Percentiles rank a stretch among this genome's conserved stretches.
phyloP scores from a whole-genome alignment of 1,139 yeast genomes.

The Suhomyces ambrosiae region DNA sequence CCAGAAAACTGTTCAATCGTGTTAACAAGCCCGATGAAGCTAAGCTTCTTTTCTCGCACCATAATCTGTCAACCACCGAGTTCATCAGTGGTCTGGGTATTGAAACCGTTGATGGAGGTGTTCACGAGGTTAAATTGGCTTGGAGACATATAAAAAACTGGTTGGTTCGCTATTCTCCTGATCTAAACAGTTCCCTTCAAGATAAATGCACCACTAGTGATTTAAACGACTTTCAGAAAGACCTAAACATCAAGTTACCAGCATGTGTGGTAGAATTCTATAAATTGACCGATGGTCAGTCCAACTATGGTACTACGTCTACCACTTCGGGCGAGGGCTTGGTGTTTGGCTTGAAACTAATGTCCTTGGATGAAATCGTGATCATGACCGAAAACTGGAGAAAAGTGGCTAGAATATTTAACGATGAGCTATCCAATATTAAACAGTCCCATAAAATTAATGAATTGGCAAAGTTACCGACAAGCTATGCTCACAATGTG shows the following conservation, averaged over 20 bases:
- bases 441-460: constrained; percentile 23
- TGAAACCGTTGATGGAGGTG: constrained; percentile 37
- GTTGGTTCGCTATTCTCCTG: constrained; percentile 57
- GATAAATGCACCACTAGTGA: constrained; percentile 68
- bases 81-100: constrained; percentile 14
- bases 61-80: constrained; percentile 28
- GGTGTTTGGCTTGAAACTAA: constrained; percentile 61
- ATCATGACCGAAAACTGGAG: constrained; percentile 71
- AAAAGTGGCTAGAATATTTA: constrained; percentile 54
- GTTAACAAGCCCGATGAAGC: constrained; percentile 46
- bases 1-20: constrained; percentile 51
- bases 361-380: constrained; percentile 66
- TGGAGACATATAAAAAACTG: constrained; percentile 73
- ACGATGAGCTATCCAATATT: constrained; percentile 30
- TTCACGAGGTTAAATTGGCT: constrained; percentile 62
- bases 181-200: constrained; percentile 57
- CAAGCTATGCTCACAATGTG: constrained; percentile 25
- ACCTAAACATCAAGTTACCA: constrained; percentile 59
- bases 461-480: constrained; percentile 30
- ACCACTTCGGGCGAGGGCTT: constrained; percentile 59
- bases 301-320: constrained; percentile 42
- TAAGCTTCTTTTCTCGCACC: constrained; percentile 36
- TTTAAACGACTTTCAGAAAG: constrained; percentile 64
- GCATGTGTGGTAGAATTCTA: constrained; percentile 60
- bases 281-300: constrained; percentile 70